Conservation (phyloP, 257 asterid genomes). For the Nicotiana undulata region DNA sequence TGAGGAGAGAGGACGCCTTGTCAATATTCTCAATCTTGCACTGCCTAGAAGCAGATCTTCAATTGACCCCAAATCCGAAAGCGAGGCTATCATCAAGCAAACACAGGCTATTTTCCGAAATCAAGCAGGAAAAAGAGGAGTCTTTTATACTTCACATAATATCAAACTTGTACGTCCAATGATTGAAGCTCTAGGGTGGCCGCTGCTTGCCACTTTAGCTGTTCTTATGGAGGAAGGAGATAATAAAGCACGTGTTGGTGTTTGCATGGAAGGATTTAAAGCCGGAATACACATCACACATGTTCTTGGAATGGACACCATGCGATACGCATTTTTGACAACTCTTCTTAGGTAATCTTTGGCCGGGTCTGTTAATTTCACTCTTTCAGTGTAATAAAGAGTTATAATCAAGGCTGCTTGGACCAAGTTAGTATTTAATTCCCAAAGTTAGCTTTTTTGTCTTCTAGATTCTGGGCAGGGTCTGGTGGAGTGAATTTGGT, state of each 20-base stretch:
- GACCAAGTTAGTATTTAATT: not conserved
- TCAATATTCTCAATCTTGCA: constrained; percentile 91
- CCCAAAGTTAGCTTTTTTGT: not conserved
- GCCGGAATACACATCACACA: constrained; percentile 94
- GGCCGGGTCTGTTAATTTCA: constrained; percentile 6
- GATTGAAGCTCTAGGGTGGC: constrained; percentile 99
- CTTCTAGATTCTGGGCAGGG: not conserved
- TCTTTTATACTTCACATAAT: constrained; percentile 82
- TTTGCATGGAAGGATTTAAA: constrained; percentile 96
- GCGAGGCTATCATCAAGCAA: constrained; percentile 75
- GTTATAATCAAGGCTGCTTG: not conserved
- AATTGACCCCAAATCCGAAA: constrained; percentile 74
- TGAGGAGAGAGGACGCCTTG: constrained; percentile 76
- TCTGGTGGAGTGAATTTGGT: not conserved
- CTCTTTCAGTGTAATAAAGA: constrained; percentile 9
- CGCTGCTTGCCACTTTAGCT: constrained; percentile 95
- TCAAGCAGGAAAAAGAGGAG: constrained; percentile 80
- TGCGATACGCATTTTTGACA: constrained; percentile 95
- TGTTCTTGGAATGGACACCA: constrained; percentile 96
- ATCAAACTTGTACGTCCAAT: constrained; percentile 89
- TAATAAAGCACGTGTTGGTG: constrained; percentile 78
- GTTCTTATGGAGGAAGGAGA: constrained; percentile 99
- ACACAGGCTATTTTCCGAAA: constrained; percentile 77
- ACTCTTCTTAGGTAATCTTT: constrained; percentile 75
- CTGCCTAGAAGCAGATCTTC: constrained; percentile 69